Evolutionary conservation across 129 eudicot genomes (phyloP).

Genomic region (Tanacetum coccineum): DNA sequence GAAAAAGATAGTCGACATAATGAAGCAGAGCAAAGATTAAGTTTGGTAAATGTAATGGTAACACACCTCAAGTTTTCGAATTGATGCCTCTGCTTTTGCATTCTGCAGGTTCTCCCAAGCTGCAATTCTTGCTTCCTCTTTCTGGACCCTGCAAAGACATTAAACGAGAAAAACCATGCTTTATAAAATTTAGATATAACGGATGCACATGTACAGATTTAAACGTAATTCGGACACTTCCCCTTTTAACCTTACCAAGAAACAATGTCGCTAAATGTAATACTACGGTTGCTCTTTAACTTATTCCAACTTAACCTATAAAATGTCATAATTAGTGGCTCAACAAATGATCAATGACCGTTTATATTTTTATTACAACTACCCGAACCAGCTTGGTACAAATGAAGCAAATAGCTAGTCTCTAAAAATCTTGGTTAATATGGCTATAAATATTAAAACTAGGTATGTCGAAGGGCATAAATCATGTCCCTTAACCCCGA

Average conservation of each 20-base stretch:
- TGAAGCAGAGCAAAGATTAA: not conserved
- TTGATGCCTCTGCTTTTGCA: conserved; percentile 90
- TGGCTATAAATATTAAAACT: too few relatives aligned
- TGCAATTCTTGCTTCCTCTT: conserved; percentile 75
- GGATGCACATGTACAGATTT: not conserved
- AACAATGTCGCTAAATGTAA: conserved; percentile 1
- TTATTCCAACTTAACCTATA: conserved; percentile 14
- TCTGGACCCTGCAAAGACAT: conserved; percentile 47
- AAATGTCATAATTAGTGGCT: conserved; percentile 3
- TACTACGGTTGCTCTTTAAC: not conserved
- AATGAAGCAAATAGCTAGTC: not conserved
- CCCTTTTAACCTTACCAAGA: conserved; percentile 1
- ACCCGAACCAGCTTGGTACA: not conserved
- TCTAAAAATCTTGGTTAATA: too few relatives aligned
- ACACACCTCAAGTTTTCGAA: conserved; percentile 81
- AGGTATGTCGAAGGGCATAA: too few relatives aligned
- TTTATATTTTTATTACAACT: not conserved
- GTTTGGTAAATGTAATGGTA: not conserved
- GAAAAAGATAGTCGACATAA: not conserved
- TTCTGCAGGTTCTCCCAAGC: conserved; percentile 98
- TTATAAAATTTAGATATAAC: not conserved
- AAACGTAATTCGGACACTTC: not conserved
- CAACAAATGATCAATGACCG: not conserved
- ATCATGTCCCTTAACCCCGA: too few relatives aligned
- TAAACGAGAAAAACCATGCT: not conserved